Evolutionary conservation across 2,329 filamentous ascomycete genomes (phyloP).

Genomic region (Calonectria honghensis): DNA sequence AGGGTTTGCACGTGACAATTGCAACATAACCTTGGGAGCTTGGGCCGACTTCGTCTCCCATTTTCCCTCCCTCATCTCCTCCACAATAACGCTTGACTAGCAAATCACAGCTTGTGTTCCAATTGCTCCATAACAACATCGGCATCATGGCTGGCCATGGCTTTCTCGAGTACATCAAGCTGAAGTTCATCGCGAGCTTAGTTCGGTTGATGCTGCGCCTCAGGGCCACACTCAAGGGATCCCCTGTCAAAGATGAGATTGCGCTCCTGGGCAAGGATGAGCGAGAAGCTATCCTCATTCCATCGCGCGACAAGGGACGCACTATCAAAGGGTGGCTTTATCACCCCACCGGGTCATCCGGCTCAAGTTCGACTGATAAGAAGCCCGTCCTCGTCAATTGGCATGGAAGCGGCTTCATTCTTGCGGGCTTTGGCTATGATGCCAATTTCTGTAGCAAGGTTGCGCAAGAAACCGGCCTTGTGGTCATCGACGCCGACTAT

Average conservation of each 20-base stretch:
- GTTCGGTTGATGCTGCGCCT: constrained; percentile 14
- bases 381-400: constrained; percentile 39
- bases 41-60: not conserved
- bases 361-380: not conserved
- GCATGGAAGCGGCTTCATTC: constrained; percentile 42
- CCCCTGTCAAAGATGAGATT: not conserved
- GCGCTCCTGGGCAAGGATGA: not conserved
- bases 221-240: not conserved
- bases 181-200: constrained; percentile 33
- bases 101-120: not conserved
- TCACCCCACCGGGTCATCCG: not conserved
- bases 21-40: not conserved
- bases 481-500: constrained; percentile 39
- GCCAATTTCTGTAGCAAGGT: constrained; percentile 34
- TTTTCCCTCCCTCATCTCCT: not conserved
- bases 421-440: constrained; percentile 21
- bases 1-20: not conserved
- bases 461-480: constrained; percentile 15
- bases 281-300: constrained; percentile 30
- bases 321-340: constrained; percentile 36
- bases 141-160: constrained; percentile 28
- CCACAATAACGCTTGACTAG: not conserved
- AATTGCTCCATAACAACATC: not conserved
- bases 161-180: constrained; percentile 31
- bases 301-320: constrained; percentile 34